These are phyloP conservation scores for Nyctanthes arbortristis DNA, from an alignment of 257 asterid species.

Conservation along the genomic window DNA sequence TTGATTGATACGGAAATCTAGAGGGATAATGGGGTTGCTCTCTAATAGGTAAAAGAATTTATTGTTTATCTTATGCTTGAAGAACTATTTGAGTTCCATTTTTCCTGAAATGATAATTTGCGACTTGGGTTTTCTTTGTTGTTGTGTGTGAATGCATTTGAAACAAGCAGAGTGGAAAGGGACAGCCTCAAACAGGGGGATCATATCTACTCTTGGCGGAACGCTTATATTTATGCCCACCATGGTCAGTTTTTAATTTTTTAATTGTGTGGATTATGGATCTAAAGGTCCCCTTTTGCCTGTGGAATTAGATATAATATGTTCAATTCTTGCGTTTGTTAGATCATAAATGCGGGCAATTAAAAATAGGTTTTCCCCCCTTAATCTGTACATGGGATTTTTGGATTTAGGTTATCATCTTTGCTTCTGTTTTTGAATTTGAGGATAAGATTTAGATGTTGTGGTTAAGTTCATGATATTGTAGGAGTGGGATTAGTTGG, in stretches of 20 bases:
- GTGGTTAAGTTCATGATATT: neutral
- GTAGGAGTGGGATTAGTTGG: neutral
- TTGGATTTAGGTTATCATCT: neutral
- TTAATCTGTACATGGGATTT: too few relatives aligned
- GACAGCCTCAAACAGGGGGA: slow-evolving; percentile 84
- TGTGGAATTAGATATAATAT: too few relatives aligned
- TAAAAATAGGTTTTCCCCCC: too few relatives aligned
- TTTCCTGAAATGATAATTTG: too few relatives aligned
- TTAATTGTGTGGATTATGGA: too few relatives aligned
- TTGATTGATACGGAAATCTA: too few relatives aligned
- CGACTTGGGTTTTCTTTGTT: neutral
- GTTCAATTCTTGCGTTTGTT: too few relatives aligned
- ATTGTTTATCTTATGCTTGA: neutral
- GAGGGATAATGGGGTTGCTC: slow-evolving; percentile 46
- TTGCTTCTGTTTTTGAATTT: neutral
- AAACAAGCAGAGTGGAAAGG: slow-evolving; percentile 53
- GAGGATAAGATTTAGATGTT: neutral
- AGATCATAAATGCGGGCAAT: too few relatives aligned
- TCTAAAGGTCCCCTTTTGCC: too few relatives aligned
- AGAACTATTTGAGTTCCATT: neutral
- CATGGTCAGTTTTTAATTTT: slow-evolving; percentile 61
- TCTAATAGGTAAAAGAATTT: slow-evolving; percentile 42
- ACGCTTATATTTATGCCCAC: slow-evolving; percentile 87
- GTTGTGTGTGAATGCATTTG: slow-evolving; percentile 1
- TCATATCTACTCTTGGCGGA: slow-evolving; percentile 93